phyloP scores from a whole-genome alignment of 2,329 filamentous ascomycete genomes.

The Calonectria hawksworthii region DNA sequence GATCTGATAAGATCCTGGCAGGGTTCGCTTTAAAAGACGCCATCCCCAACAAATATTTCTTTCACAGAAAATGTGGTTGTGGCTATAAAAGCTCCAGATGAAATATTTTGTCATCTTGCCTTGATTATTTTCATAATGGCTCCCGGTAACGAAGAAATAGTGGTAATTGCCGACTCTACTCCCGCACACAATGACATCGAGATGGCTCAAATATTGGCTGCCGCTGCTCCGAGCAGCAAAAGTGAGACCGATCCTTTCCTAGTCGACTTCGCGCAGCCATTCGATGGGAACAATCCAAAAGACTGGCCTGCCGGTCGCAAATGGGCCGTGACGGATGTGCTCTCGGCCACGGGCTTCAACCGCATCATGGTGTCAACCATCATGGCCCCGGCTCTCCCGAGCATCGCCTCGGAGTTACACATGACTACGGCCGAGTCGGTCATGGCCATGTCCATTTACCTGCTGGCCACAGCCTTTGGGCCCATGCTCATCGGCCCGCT shows the following conservation, averaged over 20 bases:
- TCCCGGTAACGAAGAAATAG: not conserved
- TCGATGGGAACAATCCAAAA: conserved; percentile 54
- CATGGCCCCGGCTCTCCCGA: conserved; percentile 63
- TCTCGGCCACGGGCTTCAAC: conserved; percentile 65
- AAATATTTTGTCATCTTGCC: not conserved
- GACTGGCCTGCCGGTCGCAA: conserved; percentile 58
- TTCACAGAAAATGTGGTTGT: not conserved
- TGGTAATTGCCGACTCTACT: not conserved
- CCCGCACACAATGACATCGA: not conserved
- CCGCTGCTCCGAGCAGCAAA: not conserved
- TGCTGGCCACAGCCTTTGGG: conserved; percentile 59
- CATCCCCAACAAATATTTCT: not conserved
- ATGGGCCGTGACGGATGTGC: conserved; percentile 63
- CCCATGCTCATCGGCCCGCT: conserved; percentile 59
- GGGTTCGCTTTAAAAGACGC: not conserved
- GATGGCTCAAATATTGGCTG: not conserved
- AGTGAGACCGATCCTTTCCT: conserved; percentile 39
- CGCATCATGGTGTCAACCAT: conserved; percentile 67
- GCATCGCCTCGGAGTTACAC: conserved; percentile 64
- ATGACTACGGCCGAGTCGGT: conserved; percentile 63
- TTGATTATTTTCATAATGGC: not conserved
- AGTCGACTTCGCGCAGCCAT: conserved; percentile 43
- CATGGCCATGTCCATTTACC: conserved; percentile 61
- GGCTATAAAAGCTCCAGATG: not conserved
- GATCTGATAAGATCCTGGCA: not conserved